Evolutionary conservation across 2,329 filamentous ascomycete species (phyloP), one percentile per base, ranked within the genome.

Genomic region (Phialemoniopsis sp.): DNA sequence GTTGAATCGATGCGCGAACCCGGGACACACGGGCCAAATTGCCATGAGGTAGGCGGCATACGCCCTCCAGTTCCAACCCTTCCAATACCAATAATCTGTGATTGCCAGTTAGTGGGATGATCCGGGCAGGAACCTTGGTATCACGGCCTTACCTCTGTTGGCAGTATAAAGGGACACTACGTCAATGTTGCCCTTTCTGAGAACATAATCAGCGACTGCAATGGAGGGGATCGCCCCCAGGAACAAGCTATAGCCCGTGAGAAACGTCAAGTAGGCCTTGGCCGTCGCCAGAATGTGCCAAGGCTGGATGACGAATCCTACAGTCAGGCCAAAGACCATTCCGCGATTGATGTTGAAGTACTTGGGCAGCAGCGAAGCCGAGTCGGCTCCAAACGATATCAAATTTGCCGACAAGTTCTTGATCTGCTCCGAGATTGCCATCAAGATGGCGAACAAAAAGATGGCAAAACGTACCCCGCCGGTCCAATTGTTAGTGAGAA

Each of bases 271-370:
- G 34, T 29, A 36, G 34, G 34, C 26, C n/a, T 13, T 29, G 19
- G 34, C 34, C 12, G 34, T 29, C 21, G 19, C 19, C 14, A 36
- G 34, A 16, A 36, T 36, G 13, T 36, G 19, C 34, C 34, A 36
- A 6, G 34, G 34, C 21, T 36, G 19, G 19, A 36, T 30, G 34
- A 30, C 34, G 3, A 29, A 36, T 4, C 21, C 34, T 7, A 36
- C 15, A 7, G 26, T 30, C 21, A 36, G 13, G 34, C 34, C 34
- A 10, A 36, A n/a, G 14, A 36, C 13, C 34, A 29, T 29, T 6
- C 34, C 34, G 8, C 34, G 34, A 28, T 29, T 36, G 17, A 36
- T 36, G 34, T 36, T 36, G 34, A 36, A 26, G 34, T 36, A 36
- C 14, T 36, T 36, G 10, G 34, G 34, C 15, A 36, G 34, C 16